Percentiles rank a stretch among this genome's conserved stretches.
phyloP scores from a whole-genome alignment of 108 stramenopile species.

The Skeletonema tropicum region DNA sequence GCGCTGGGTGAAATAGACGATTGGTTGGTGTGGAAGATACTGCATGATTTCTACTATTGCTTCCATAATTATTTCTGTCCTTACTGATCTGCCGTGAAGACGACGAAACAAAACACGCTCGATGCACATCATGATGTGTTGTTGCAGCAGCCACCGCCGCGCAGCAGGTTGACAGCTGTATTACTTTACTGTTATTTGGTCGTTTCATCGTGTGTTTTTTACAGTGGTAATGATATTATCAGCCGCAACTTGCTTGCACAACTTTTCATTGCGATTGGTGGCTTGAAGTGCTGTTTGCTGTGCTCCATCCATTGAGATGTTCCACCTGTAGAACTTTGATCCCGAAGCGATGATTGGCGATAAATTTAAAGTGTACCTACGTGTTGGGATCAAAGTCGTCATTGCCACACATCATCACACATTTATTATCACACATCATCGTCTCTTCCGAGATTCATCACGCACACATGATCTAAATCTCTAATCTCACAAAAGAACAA shows the following conservation, averaged over 20 bases:
- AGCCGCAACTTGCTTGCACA: too few species aligned
- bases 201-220: neutral
- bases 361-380: neutral
- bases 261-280: too few species aligned
- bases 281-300: too few species aligned
- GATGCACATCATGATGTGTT: neutral
- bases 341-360: neutral
- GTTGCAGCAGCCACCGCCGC: neutral
- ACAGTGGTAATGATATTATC: too few species aligned
- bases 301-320: too few species aligned
- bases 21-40: neutral
- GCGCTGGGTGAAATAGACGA: neutral
- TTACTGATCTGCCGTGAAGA: neutral
- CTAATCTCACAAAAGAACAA: neutral
- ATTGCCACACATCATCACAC: too few species aligned
- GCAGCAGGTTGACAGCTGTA: neutral
- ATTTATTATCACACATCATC: too few species aligned
- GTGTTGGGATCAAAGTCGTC: neutral
- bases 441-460: too few species aligned
- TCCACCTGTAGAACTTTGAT: neutral
- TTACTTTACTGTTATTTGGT: neutral
- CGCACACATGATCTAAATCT: too few species aligned
- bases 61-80: neutral
- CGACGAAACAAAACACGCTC: neutral
- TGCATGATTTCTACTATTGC: neutral